phyloP scores from a whole-genome alignment of 441 rosid species.

The Geranium incanum region DNA sequence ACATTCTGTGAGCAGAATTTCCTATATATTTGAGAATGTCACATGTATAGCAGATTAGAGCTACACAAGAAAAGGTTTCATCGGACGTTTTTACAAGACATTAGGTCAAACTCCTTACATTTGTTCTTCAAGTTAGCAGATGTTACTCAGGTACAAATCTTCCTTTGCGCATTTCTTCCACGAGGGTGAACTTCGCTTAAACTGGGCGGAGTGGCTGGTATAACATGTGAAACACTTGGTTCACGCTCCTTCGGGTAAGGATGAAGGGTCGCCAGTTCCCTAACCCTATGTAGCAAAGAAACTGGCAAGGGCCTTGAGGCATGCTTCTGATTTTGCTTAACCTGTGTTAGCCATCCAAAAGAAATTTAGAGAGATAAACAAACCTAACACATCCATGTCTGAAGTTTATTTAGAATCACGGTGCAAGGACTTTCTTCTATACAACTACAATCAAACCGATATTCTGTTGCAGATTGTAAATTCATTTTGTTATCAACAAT shows the following conservation, averaged over 20 bases:
- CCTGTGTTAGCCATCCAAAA: conserved; percentile 32
- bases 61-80: neutral
- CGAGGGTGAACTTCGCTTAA: conserved; percentile 19
- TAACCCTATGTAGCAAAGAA: conserved; percentile 44
- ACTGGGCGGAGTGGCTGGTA: conserved; percentile 13
- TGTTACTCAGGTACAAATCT: conserved; percentile 23
- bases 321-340: conserved; percentile 31
- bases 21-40: conserved; percentile 14
- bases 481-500: no score
- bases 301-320: conserved; percentile 41
- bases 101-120: conserved; percentile 13
- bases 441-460: neutral
- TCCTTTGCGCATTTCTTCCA: conserved; percentile 34
- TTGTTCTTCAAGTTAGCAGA: conserved; percentile 17
- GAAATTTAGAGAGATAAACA: no score
- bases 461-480: no score
- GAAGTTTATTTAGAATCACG: neutral
- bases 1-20: conserved; percentile 1
- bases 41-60: conserved; percentile 14
- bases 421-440: neutral
- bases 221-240: conserved; percentile 21
- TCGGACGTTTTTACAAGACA: conserved; percentile 20
- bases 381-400: no score
- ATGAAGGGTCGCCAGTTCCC: conserved; percentile 60
- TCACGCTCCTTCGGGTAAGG: conserved; percentile 48